Base-by-base conservation (phyloP, 257 asterid genomes). In the Nicotiana paniculata region DNA sequence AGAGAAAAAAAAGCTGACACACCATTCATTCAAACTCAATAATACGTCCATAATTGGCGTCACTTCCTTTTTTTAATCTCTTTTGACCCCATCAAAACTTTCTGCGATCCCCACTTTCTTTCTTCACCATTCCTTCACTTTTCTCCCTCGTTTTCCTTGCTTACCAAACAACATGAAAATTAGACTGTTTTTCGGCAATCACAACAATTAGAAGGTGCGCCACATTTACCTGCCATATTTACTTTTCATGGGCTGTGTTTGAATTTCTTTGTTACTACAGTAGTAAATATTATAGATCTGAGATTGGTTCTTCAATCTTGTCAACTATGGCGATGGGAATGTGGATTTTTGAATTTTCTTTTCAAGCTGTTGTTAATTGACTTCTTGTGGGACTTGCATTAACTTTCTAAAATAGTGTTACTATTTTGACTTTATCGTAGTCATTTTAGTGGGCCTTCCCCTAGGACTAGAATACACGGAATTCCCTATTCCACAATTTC, bases 31-130 rank as follows among this genome's bases (percentile, higher is more conserved):
- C 10, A 35, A 28, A 17, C 51, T 59, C 77, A 83, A 83, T 86
- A 64, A 81, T 83, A 33, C 79, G 30, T 77, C 81, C 43, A 86
- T 83, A 68, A 81, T 83, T 51, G 85, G 77, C 77, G 59, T 59
- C 88, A 21, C 26, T 54, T 69, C 21, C 82, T 67, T 37, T 79
- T 43, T 16, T n/a, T 16, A 21, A 1, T 15, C 15, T 55, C 33
- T 39, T 35, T 15, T 18, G 59, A 69, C 86, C 54, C 81, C 81
- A 83, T 75, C 77, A 43, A 63, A 57, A 79, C 79, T 86, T 77
- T 76, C 53, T 28, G 81, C 61, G 84, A 80, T 81, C 81, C 81
- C 86, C 77, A 83, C 62, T 26, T 33, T 68, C 51, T 43, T 48
- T 48, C 13, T 39, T 70, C 78, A 70, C 43, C 21, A 17, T 32